Evolutionary conservation across 495 filamentous ascomycete species (phyloP), one percentile per base, ranked within the genome.

Genomic region (Neurospora intermedia): DNA sequence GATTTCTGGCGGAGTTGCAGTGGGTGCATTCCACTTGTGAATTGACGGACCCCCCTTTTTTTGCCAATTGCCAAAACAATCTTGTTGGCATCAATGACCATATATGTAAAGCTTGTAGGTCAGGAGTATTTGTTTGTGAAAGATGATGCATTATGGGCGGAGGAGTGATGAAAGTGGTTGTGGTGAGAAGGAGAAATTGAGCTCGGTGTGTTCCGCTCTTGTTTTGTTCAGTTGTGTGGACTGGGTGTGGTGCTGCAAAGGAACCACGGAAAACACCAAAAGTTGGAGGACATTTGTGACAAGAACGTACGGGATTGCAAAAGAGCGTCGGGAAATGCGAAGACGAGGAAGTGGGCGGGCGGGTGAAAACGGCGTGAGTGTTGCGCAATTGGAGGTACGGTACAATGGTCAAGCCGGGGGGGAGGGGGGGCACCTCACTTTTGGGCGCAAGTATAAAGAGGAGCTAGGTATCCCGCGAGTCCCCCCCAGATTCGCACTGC

Each of bases 361-460:
- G 54, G 54, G 54, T 35, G 23, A 18, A 66, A 66, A 9, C 54
- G 54, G 54, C 54, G 54, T 27, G 31, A 8, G 54, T 35, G 54
- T 66, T 66, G 54, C 54, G 31, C 27, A 66, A 18, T 66, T 66
- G 54, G 54, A 35, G 31, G 54, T 66, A 27, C 1, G 2, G 27
- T 31, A 31, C 27, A 31, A 31, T 38, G 27, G 23, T 66, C 54
- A 66, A 66, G 54, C 54, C 35, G 35, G 35, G 39, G 38, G 39
- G 39, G 39, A 27, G 54, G 27, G 27, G 27, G 27, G 15, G 54
- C 54, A 66, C 69, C 54, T 66, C 27, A 66, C 54, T 66, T 71
- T 73, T 73, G 75, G 71, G 76, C 40, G 78, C 42, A 71, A 73
- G 75, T 79, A 79, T 79, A 79, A 79, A 77, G 72, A 72, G 75